These are phyloP conservation scores for Metschnikowia similis DNA, from an alignment of 805 yeast species.

Conservation along the genomic window DNA sequence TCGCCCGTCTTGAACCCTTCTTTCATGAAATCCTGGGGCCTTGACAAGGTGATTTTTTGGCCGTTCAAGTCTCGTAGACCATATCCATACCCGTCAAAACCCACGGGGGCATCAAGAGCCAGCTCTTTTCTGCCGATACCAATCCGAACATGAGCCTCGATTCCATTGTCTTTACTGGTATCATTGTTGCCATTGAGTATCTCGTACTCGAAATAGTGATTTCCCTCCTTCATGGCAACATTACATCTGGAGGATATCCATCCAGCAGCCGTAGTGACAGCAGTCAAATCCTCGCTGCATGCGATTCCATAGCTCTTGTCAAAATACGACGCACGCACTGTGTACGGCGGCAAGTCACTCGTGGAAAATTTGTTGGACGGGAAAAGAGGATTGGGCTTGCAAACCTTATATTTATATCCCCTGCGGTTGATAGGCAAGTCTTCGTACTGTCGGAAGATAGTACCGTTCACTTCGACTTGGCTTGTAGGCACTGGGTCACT, in stretches of 20 bases:
- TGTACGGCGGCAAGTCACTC: constrained; percentile 68
- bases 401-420: constrained; percentile 77
- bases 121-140: constrained; percentile 88
- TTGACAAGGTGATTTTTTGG: constrained; percentile 68
- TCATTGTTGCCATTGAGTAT: constrained; percentile 50
- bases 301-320: constrained; percentile 64
- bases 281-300: constrained; percentile 23
- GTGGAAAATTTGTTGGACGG: constrained; percentile 59
- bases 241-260: constrained; percentile 79
- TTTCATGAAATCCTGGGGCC: constrained; percentile 54
- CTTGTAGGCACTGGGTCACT: constrained; percentile 12
- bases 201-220: constrained; percentile 73
- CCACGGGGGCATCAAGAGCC: constrained; percentile 89
- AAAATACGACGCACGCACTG: constrained; percentile 54
- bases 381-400: constrained; percentile 65
- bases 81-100: constrained; percentile 91
- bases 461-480: constrained; percentile 14
- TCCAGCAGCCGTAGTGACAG: constrained; percentile 61
- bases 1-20: constrained; percentile 71
- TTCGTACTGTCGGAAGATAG: constrained; percentile 47
- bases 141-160: constrained; percentile 61
- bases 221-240: constrained; percentile 72
- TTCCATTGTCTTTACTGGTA: constrained; percentile 28
- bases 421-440: constrained; percentile 77
- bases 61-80: constrained; percentile 80